Evolutionary conservation across 805 yeast genomes (phyloP), one percentile per base, ranked within the genome.

Genomic region (Wickerhamomyces kurtzmanii): DNA sequence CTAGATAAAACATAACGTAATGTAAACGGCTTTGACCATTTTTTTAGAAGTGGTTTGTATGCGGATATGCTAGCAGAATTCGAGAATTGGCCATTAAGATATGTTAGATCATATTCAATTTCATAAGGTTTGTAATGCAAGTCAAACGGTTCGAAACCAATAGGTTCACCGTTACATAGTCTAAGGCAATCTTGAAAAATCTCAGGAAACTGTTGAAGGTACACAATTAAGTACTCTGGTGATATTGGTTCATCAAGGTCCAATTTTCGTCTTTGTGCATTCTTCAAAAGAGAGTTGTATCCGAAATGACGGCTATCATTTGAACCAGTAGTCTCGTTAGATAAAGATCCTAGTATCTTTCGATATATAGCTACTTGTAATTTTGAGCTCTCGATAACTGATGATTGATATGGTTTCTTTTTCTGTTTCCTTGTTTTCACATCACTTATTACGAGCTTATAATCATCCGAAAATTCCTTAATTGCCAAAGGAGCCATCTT

Each of bases 321-420:
- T n/a, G n/a, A n/a, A n/a, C n/a, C 24, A 3, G 47, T 38, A 23
- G 47, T 32, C 15, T 31, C 27, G 4, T 49, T 46, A 19, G 75
- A 37, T 3, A 50, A n/a, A n/a, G n/a, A 32, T 13, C 57, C 65
- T 5, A 76, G 37, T 28, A 80, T 60, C 23, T 57, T 49, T 13
- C 70, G 54, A 45, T 81, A 81, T 37, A 73, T 65, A 51, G 62
- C 61, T 4, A 76, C 73, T 52, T 81, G 91, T n/a, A 62, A 33
- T 40, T 65, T 64, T 2, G 81, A 65, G 5, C 67, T 57, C 4
- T 51, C 42, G 10, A 70, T 33, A 1, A 74, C 77, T 9, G 70
- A 60, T 1, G 49, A 40, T 36, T 72, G 79, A 1, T 38, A 26
- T 0, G 87, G 86, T 1, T 67, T 33, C 1, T 37, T 39, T 22